A percentile compares a stretch with the other conserved stretches of the same genome.
Evolutionary conservation across 306 rosid genomes (phyloP).

Genomic region (Senna siamea): DNA sequence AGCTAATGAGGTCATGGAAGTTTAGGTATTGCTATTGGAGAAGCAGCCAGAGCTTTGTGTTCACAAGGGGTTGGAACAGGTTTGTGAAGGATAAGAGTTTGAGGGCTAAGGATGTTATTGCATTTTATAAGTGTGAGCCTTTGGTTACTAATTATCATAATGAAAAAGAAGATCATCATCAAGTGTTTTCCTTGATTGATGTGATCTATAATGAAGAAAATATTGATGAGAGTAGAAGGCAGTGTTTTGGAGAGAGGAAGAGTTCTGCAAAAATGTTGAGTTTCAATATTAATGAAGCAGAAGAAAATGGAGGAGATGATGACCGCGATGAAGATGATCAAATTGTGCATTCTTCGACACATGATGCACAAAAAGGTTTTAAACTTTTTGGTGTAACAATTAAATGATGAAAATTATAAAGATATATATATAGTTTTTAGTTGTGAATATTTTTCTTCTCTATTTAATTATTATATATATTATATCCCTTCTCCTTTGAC

Average conservation of each 20-base stretch:
- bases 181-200: conserved; percentile 44
- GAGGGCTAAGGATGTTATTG: conserved; percentile 56
- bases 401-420: conserved; percentile 10
- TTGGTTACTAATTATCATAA: not conserved
- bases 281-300: not conserved
- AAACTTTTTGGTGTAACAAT: conserved; percentile 54
- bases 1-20: conserved; percentile 57
- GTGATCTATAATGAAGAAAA: conserved; percentile 36
- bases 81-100: conserved; percentile 61
- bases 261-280: conserved; percentile 1
- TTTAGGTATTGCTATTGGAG: conserved; percentile 76
- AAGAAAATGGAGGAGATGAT: not conserved
- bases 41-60: conserved; percentile 76
- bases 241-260: conserved; percentile 7
- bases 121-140: conserved; percentile 51
- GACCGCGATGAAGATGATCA: not conserved
- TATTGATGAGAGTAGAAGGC: not conserved
- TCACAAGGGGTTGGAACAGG: conserved; percentile 73
- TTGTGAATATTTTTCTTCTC: not conserved
- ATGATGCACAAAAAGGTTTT: conserved; percentile 29
- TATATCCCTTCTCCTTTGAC: not conserved
- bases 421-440: too few species aligned
- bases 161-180: too few species aligned
- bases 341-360: not conserved
- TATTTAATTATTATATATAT: not conserved